Evolutionary conservation across 352 stramenopile genomes (phyloP), one percentile per base, ranked within the genome.

Genomic region (Globisporangium nodosum): DNA sequence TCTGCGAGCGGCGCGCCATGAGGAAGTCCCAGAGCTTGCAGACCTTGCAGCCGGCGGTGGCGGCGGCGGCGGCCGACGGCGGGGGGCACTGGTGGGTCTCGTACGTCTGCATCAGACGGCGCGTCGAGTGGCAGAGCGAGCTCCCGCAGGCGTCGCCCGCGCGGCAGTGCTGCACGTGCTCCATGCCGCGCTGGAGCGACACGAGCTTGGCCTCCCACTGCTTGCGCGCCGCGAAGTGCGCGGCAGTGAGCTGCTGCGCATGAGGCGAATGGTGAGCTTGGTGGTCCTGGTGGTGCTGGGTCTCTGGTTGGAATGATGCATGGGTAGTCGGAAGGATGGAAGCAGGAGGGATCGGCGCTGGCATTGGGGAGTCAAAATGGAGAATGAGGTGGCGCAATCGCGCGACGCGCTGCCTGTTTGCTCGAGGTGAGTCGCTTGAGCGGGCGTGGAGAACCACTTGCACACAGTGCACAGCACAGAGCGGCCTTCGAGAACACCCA

Each of bases 11-110:
- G 46, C 70, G 64, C 45, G 70, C 52, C 56, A 80, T 66, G 42
- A 91, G 67, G 58, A 86, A 83, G 33, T 73, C 60, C 78, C 78
- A 91, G 35, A 91, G 73, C 68, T 78, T 85, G 78, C 81, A 91
- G n/a, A 88, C 81, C 52, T 84, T 81, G 70, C 81, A 90, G 49
- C 85, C 66, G 16, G 45, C 52, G 33, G 49, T 69, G 31, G 27
- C 46, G 37, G 9, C 18, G 6, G 49, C 9, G 2, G 37, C 27
- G 3, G 24, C 16, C 21, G 24, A 3, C n/a, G 24, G 7, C n/a
- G 24, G 59, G 18, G 65, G 59, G 62, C 81, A 91, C 67, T 74
- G 68, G 61, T 91, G 81, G 31, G 63, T 87, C 59, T 66, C 64
- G 60, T 85, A 85, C 53, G 76, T 87, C 52, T 73, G 72, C 69